phyloP scores from a whole-genome alignment of 2,329 filamentous ascomycete genomes.

The Botryotinia narcissicola region DNA sequence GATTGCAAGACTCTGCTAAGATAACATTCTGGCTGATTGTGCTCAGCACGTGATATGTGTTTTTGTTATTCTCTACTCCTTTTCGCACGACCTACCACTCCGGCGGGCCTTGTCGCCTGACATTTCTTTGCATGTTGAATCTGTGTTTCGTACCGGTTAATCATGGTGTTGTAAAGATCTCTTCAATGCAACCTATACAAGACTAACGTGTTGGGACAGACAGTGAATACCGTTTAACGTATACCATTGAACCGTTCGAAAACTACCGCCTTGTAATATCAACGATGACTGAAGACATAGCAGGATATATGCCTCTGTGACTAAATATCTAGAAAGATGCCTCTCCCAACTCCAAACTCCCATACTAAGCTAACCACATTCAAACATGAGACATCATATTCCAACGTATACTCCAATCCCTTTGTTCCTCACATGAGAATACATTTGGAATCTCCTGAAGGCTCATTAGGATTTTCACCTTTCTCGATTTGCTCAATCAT shows the following conservation, averaged over 20 bases:
- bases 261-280: neutral
- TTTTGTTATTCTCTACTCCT: conserved; percentile 10
- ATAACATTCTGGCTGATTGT: conserved; percentile 21
- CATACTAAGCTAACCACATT: conserved; percentile 13
- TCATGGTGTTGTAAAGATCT: neutral
- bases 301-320: conserved; percentile 8
- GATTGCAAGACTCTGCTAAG: conserved; percentile 19
- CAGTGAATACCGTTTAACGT: neutral
- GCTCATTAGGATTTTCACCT: conserved; percentile 83
- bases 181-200: neutral
- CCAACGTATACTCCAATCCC: conserved; percentile 10
- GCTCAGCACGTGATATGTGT: neutral
- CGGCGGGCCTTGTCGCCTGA: neutral
- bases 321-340: conserved; percentile 15
- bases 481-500: conserved; percentile 96
- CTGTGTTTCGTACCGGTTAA: neutral
- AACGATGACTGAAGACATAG: neutral
- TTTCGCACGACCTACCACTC: conserved; percentile 4
- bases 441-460: conserved; percentile 78
- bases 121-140: neutral
- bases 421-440: conserved; percentile 65
- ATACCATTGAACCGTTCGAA: neutral
- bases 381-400: conserved; percentile 16
- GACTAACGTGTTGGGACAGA: neutral
- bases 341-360: conserved; percentile 20